phyloP scores from a whole-genome alignment of 192 early-diverging fungal species.

The Coemansia asiatica region DNA sequence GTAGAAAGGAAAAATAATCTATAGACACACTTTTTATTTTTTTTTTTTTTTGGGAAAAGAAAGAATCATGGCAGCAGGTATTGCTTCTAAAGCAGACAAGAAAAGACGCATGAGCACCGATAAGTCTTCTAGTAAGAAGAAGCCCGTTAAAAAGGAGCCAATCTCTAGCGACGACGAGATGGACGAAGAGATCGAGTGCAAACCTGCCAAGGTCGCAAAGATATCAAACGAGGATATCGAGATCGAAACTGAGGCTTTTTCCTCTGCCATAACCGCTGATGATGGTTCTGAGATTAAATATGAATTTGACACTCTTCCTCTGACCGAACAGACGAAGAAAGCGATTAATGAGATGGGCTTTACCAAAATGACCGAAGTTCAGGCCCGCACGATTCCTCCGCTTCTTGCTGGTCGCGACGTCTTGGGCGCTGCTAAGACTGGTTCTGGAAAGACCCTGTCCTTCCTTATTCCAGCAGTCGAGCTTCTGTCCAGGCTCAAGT shows the following conservation, averaged over 20 bases:
- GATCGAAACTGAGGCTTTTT: background rate
- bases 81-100: constrained; percentile 12
- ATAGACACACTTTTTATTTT: no score
- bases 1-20: no score
- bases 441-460: constrained; percentile 94
- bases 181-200: constrained; percentile 1
- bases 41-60: no score
- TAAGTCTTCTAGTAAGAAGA: background rate
- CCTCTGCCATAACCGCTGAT: background rate
- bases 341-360: constrained; percentile 92
- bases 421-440: constrained; percentile 97
- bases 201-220: constrained; percentile 10
- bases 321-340: constrained; percentile 79
- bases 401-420: constrained; percentile 96
- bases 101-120: constrained; percentile 16
- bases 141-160: constrained; percentile 7
- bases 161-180: constrained; percentile 14
- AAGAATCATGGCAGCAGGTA: constrained; percentile 14
- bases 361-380: constrained; percentile 92
- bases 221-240: constrained; percentile 2
- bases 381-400: constrained; percentile 92
- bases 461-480: constrained; percentile 96
- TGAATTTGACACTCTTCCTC: constrained; percentile 73
- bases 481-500: constrained; percentile 82
- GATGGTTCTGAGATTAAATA: constrained; percentile 29